Percentiles rank a stretch among this genome's conserved stretches.
phyloP scores from a whole-genome alignment of 768 basidiomycete species.

The Tricholoma hemisulphureum region DNA sequence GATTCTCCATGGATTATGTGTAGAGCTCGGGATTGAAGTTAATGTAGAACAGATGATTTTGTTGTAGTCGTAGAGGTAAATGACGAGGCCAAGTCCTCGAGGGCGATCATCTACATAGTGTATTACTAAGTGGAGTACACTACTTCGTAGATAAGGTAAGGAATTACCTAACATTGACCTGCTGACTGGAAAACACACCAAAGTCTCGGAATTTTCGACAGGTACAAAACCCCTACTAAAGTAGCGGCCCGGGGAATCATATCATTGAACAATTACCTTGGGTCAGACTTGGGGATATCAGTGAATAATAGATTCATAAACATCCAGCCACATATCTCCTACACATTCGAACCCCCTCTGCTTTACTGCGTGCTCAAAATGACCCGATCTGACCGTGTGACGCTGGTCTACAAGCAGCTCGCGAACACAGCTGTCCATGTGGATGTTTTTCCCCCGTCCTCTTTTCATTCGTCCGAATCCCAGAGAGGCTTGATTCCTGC shows the following conservation, averaged over 20 bases:
- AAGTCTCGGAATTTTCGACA: too few relatives aligned
- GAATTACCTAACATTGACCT: too few relatives aligned
- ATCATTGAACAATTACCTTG: too few relatives aligned
- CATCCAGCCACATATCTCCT: too few relatives aligned
- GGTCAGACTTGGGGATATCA: too few relatives aligned
- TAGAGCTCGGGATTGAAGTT: background rate
- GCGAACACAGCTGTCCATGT: slow-evolving; percentile 8
- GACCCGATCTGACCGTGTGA: slow-evolving; percentile 1
- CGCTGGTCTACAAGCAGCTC: slow-evolving; percentile 20
- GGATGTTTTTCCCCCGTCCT: slow-evolving; percentile 24
- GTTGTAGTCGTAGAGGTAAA: background rate
- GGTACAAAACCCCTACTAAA: too few relatives aligned
- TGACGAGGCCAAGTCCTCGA: background rate
- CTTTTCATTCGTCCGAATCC: background rate
- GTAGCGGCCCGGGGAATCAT: too few relatives aligned
- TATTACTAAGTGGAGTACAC: too few relatives aligned
- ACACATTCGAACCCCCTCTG: background rate
- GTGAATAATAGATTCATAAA: too few relatives aligned
- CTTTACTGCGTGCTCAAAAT: background rate
- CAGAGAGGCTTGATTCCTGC: slow-evolving; percentile 24
- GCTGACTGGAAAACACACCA: too few relatives aligned
- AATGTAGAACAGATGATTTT: background rate
- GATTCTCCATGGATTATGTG: background rate
- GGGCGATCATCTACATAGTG: too few relatives aligned
- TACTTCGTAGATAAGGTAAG: too few relatives aligned